These are phyloP conservation scores for Mesembryanthemum crystallinum DNA, from an alignment of 148 eudicot species.

Conservation along the genomic window DNA sequence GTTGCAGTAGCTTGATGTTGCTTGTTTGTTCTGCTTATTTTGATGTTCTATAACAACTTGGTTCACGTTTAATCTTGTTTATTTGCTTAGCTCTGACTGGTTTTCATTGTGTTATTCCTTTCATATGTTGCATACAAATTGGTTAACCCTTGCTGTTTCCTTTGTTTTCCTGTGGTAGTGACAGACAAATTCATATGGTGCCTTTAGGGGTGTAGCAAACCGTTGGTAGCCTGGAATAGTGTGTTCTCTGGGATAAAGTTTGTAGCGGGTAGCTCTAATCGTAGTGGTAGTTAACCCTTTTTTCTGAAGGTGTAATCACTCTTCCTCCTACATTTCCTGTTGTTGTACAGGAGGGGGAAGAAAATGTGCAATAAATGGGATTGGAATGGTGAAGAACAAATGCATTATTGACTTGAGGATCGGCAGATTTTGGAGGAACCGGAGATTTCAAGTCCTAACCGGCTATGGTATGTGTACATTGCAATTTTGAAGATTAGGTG, in stretches of 20 bases:
- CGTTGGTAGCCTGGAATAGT: constrained; percentile 1
- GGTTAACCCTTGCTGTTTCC: not conserved
- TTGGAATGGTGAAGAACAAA: constrained; percentile 13
- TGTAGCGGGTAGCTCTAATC: constrained; percentile 26
- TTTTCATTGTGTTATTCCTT: not conserved
- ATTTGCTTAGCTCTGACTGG: not conserved
- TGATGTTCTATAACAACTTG: not conserved
- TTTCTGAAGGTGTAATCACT: constrained; percentile 24
- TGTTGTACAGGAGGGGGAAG: constrained; percentile 23
- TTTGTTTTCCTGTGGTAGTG: not conserved
- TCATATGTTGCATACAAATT: not conserved
- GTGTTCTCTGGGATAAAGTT: not conserved
- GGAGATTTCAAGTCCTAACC: not conserved
- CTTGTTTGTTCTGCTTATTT: constrained; percentile 9
- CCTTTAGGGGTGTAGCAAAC: constrained; percentile 7
- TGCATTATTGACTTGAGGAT: not conserved
- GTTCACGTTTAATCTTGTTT: not conserved
- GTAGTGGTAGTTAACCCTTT: constrained; percentile 12
- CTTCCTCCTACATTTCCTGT: constrained; percentile 25
- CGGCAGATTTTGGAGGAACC: constrained; percentile 13
- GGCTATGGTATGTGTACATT: constrained; percentile 18
- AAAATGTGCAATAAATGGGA: not conserved
- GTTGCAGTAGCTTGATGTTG: constrained; percentile 31
- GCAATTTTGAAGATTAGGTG: constrained; percentile 16
- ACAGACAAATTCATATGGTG: constrained; percentile 3